Conservation (phyloP, 2,329 filamentous ascomycete genomes). For the Scleromitrula shiraiana region DNA sequence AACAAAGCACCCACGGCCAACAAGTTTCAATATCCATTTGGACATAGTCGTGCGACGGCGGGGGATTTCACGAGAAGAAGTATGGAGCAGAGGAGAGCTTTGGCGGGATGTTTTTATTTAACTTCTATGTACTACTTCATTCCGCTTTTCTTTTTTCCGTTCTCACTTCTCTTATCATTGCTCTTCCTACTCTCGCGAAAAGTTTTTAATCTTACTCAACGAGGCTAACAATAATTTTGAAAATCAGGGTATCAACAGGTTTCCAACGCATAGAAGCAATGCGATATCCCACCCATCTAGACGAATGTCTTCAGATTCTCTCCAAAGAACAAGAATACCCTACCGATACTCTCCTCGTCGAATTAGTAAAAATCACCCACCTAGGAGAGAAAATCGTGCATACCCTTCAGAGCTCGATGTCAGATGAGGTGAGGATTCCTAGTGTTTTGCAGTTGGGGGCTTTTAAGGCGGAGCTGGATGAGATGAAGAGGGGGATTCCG, state of each 20-base stretch:
- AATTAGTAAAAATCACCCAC: neutral
- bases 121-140: neutral
- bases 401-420: neutral
- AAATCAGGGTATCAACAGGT: neutral
- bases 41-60: neutral
- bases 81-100: constrained; percentile 2
- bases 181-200: no score
- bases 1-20: constrained; percentile 1
- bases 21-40: constrained; percentile 2
- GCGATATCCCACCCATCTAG: constrained; percentile 1
- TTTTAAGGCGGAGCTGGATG: neutral
- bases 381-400: constrained; percentile 1
- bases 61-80: neutral
- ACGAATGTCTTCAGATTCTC: neutral
- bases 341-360: neutral
- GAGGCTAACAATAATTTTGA: neutral
- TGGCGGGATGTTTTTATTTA: constrained; percentile 6
- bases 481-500: neutral
- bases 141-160: neutral
- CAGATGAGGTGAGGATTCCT: neutral
- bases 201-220: no score
- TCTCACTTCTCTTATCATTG: no score
- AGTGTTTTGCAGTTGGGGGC: neutral
- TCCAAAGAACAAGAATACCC: neutral
- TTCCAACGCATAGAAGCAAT: constrained; percentile 6